Base-by-base conservation (phyloP, 768 basidiomycete genomes). In the Cantharellus cinnabarinus region DNA sequence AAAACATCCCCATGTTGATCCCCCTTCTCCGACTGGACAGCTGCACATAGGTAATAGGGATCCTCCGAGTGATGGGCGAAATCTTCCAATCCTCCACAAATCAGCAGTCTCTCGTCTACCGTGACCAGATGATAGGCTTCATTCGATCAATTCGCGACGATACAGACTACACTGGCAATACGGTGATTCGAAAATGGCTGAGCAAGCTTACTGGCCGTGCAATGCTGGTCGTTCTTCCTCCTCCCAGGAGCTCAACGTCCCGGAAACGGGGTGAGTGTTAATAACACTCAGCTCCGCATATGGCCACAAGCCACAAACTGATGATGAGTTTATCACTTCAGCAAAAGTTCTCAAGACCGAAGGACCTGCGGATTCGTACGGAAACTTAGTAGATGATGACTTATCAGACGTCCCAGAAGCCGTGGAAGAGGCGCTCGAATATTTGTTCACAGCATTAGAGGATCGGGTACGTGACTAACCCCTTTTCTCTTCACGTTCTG, bases 391-490 rank as follows among this genome's bases (percentile, higher is more conserved):
- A 29, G 20, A 29, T 29, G 20, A 29, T 29, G 1, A 29, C 20
- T 29, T 29, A 29, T 29, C 20, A 7, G 84, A 93, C 15, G 74
- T 90, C 4, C 83, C 91, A 1, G 82, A 84, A 52, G 81, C 83
- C 59, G 76, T 89, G 2, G 95, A 98, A 65, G 69, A 70, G 0
- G 74, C 81, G 38, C 69, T 97, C 3, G 83, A 85, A 61, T 76
- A 80, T 34, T 69, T 97, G 2, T 80, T 98, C 62, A 73, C 73
- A 52, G 73, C 75, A 34, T 69, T 98, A 35, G 82, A 86, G 65
- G 91, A 99, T 67, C 86, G 81, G 70, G 93, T 93, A 61, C n/a
- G 39, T 35, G 15, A 4, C 3, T 50, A 0, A 2, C 4, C 20
- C 42, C 20, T 40, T 35, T 29, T 29, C 20, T 29, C 20, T 29